Conservation (phyloP, 2,329 filamentous ascomycete genomes). For the Lasiodiplodia citricola region DNA sequence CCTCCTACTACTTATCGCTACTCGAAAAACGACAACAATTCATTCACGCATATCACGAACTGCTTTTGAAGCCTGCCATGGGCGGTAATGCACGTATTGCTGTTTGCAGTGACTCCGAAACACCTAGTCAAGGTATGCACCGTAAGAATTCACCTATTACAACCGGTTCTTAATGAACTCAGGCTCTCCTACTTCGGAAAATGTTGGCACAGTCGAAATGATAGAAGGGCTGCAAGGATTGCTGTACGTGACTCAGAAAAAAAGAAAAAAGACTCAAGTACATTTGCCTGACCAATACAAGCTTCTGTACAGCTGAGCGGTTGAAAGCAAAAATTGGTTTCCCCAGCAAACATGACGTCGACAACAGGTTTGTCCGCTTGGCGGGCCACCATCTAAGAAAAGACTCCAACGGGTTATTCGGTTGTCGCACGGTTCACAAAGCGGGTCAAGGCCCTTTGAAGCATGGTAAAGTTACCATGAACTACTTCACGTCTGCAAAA, state of each 20-base stretch:
- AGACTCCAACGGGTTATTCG: conserved; percentile 14
- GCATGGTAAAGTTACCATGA: neutral
- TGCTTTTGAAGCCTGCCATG: neutral
- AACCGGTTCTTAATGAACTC: neutral
- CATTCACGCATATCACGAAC: no score
- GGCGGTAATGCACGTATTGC: neutral
- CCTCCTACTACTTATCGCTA: no score
- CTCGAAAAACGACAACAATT: no score
- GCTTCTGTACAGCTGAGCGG: neutral
- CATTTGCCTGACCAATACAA: neutral
- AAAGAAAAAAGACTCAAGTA: no score
- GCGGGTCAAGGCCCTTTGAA: neutral
- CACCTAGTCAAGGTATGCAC: neutral
- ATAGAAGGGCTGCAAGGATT: neutral
- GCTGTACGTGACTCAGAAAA: neutral
- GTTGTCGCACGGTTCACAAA: neutral
- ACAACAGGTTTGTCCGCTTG: neutral
- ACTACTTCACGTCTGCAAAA: neutral
- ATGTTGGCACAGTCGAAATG: neutral
- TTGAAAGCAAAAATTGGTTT: neutral
- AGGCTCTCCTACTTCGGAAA: neutral
- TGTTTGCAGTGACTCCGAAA: neutral
- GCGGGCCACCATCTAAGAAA: neutral
- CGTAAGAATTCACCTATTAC: neutral
- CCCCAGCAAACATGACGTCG: neutral